Conservation (phyloP, 2,329 filamentous ascomycete genomes). For the Didymella segeticola region DNA sequence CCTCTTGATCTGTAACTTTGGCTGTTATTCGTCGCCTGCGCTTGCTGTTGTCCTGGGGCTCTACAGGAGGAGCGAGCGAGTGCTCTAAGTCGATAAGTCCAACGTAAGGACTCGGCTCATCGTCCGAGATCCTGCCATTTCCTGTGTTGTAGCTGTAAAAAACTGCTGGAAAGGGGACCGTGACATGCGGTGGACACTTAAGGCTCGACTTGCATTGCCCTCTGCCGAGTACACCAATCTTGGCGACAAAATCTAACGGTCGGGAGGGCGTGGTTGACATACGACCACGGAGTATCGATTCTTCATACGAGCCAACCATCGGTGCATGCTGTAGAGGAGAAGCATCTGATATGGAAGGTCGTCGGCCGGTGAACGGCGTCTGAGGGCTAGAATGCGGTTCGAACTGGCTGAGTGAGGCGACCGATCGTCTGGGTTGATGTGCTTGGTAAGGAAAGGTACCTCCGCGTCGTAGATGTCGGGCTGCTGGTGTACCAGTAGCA, state of each 20-base stretch:
- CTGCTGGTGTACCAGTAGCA: slow-evolving; percentile 39
- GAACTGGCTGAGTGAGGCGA: slow-evolving; percentile 64
- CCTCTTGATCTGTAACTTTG: slow-evolving; percentile 33
- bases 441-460: slow-evolving; percentile 72
- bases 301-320: slow-evolving; percentile 97
- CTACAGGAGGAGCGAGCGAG: slow-evolving; percentile 64
- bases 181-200: slow-evolving; percentile 87
- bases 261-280: slow-evolving; percentile 97
- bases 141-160: slow-evolving; percentile 90
- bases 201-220: slow-evolving; percentile 87
- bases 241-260: slow-evolving; percentile 89
- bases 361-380: slow-evolving; percentile 58
- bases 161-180: slow-evolving; percentile 88
- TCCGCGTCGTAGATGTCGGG: slow-evolving; percentile 61
- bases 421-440: slow-evolving; percentile 77
- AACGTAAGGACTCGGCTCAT: slow-evolving; percentile 95
- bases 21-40: slow-evolving; percentile 48
- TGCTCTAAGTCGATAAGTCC: slow-evolving; percentile 92
- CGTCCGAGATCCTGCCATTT: slow-evolving; percentile 71
- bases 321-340: slow-evolving; percentile 87
- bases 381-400: slow-evolving; percentile 52
- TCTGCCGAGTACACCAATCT: slow-evolving; percentile 90
- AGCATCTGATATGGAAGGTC: slow-evolving; percentile 77
- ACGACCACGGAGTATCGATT: slow-evolving; percentile 89
- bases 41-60: slow-evolving; percentile 49